phyloP scores from a whole-genome alignment of 2,329 filamentous ascomycete genomes.

The Ascochyta koolunga region DNA sequence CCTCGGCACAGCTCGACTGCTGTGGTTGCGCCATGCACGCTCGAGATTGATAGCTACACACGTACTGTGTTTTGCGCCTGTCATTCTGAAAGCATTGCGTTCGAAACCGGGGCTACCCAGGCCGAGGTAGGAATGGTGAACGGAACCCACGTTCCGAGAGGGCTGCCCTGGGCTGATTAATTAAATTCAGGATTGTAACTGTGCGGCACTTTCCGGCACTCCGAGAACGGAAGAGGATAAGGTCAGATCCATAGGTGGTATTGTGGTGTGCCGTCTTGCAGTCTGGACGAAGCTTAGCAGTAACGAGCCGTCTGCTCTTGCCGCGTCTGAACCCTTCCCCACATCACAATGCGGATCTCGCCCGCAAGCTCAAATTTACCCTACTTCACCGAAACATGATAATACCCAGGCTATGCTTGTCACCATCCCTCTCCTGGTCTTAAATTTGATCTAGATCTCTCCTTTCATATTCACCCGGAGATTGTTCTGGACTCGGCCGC shows the following conservation, averaged over 20 bases:
- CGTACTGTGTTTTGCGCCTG: not conserved
- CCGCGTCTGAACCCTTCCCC: not conserved
- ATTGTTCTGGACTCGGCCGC: slow-evolving; percentile 2
- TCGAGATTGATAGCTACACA: not conserved
- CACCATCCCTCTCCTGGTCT: not conserved
- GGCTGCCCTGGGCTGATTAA: not conserved
- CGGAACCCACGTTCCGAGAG: not conserved
- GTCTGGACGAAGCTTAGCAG: slow-evolving; percentile 3
- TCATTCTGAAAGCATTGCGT: not conserved
- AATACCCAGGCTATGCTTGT: not conserved
- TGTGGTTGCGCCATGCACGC: not conserved
- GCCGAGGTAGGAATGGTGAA: not conserved
- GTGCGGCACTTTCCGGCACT: not conserved
- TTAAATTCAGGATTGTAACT: not conserved
- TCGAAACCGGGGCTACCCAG: not conserved
- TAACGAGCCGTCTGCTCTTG: not conserved
- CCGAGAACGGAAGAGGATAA: not conserved
- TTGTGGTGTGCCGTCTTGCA: not conserved
- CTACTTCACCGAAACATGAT: not conserved
- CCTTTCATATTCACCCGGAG: slow-evolving; percentile 1
- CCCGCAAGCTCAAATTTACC: not conserved
- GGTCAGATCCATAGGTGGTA: not conserved
- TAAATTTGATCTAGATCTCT: not conserved
- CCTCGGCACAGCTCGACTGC: not conserved
- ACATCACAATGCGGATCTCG: not conserved